Conservation (phyloP, 2,329 filamentous ascomycete species). For the Cladosporium sp. region DNA sequence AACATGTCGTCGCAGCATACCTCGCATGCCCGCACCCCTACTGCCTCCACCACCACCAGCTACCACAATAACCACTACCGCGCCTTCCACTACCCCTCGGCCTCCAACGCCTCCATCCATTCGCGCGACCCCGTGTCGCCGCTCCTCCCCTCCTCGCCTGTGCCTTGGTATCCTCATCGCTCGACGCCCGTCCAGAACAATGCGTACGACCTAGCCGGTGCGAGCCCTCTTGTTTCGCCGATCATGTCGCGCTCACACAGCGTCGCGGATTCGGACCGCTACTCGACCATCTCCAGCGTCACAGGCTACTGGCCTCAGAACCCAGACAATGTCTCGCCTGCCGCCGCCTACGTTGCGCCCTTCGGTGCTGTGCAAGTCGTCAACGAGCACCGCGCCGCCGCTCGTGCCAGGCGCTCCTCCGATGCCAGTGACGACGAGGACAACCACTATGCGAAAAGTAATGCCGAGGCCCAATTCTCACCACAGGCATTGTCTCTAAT, state of each 20-base stretch:
- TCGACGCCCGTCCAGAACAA: not conserved
- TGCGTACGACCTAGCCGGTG: constrained; percentile 9
- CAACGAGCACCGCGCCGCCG: constrained; percentile 69
- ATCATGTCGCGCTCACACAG: constrained; percentile 30
- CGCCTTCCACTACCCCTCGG: constrained; percentile 14
- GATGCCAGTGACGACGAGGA: constrained; percentile 55
- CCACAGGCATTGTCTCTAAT: constrained; percentile 71
- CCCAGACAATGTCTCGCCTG: constrained; percentile 59
- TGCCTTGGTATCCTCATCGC: not conserved
- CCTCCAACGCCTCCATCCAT: constrained; percentile 1
- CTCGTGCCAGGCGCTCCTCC: constrained; percentile 52
- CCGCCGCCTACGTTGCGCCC: constrained; percentile 82
- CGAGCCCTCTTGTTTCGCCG: constrained; percentile 24
- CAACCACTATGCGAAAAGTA: constrained; percentile 58
- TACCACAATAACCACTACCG: constrained; percentile 11
- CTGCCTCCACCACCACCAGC: constrained; percentile 1
- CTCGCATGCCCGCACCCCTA: not conserved
- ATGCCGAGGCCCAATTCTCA: constrained; percentile 70
- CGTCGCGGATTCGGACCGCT: constrained; percentile 27
- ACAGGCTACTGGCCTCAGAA: constrained; percentile 24
- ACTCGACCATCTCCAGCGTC: constrained; percentile 27
- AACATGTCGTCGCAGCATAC: constrained; percentile 2
- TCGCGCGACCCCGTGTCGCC: constrained; percentile 3
- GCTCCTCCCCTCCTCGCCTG: not conserved
- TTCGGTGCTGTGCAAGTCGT: constrained; percentile 90